phyloP scores from a whole-genome alignment of 768 basidiomycete species.

The Boletus tylopilopsis region DNA sequence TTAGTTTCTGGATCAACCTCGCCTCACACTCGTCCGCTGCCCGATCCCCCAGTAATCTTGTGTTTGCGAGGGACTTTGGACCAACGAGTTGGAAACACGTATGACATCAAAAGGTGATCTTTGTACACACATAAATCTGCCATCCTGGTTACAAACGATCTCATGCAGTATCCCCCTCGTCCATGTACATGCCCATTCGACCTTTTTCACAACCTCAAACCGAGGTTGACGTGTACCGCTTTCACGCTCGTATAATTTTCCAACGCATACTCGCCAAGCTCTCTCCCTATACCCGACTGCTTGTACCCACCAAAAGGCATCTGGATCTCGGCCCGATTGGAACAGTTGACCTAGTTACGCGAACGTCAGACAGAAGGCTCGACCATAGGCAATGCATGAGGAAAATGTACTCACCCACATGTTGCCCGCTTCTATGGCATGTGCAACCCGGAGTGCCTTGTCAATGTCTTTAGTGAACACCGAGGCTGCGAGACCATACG shows the following conservation, averaged over 20 bases:
- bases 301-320: slow-evolving; percentile 13
- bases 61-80: too few species aligned
- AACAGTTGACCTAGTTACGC: slow-evolving; percentile 6
- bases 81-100: too few species aligned
- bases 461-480: slow-evolving; percentile 25
- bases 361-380: too few species aligned
- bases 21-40: too few species aligned
- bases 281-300: slow-evolving; percentile 8
- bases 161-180: too few species aligned
- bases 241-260: slow-evolving; percentile 9
- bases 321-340: slow-evolving; percentile 3
- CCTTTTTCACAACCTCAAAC: slow-evolving; percentile 4
- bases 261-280: slow-evolving; percentile 11
- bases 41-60: too few species aligned
- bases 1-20: too few species aligned
- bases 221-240: slow-evolving; percentile 10
- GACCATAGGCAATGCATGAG: too few species aligned
- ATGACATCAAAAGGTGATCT: too few species aligned
- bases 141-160: too few species aligned
- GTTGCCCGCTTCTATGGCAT: slow-evolving; percentile 46
- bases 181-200: too few species aligned
- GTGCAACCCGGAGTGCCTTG: slow-evolving; percentile 39
- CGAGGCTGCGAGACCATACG: slow-evolving; percentile 8
- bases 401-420: slow-evolving; percentile 46
- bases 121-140: too few species aligned